phyloP scores from a whole-genome alignment of 2,329 filamentous ascomycete species.

The Ophiostoma sp. region DNA sequence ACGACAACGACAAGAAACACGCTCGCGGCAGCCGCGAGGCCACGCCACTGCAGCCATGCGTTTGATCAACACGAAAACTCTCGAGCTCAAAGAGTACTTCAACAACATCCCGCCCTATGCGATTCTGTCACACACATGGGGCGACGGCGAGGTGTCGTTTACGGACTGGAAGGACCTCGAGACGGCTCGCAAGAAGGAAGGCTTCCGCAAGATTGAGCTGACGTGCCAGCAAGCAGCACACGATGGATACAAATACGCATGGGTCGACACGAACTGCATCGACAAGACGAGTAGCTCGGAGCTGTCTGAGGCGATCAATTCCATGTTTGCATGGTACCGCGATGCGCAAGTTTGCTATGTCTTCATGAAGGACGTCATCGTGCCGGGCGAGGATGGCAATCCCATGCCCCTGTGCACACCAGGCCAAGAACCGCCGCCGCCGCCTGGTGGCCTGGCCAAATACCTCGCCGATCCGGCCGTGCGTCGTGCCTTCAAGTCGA shows the following conservation, averaged over 20 bases:
- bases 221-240: constrained; percentile 3
- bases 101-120: constrained; percentile 26
- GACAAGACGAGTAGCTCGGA: constrained; percentile 29
- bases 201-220: constrained; percentile 22
- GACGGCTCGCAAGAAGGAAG: background rate
- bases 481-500: background rate
- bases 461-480: background rate
- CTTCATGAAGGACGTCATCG: constrained; percentile 21
- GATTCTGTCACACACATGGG: constrained; percentile 32
- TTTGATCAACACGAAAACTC: constrained; percentile 29
- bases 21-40: background rate
- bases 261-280: constrained; percentile 33
- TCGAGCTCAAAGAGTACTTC: constrained; percentile 29
- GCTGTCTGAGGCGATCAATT: constrained; percentile 30
- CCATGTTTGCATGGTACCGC: constrained; percentile 31
- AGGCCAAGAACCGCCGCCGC: background rate
- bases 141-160: constrained; percentile 19
- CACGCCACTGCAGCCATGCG: constrained; percentile 25
- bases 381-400: background rate
- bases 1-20: background rate
- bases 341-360: constrained; percentile 25
- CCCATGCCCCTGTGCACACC: background rate
- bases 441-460: background rate
- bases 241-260: constrained; percentile 20
- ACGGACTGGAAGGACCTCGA: background rate